phyloP scores from a whole-genome alignment of 805 yeast species.

The Isabelozyma pseudorhagii region DNA sequence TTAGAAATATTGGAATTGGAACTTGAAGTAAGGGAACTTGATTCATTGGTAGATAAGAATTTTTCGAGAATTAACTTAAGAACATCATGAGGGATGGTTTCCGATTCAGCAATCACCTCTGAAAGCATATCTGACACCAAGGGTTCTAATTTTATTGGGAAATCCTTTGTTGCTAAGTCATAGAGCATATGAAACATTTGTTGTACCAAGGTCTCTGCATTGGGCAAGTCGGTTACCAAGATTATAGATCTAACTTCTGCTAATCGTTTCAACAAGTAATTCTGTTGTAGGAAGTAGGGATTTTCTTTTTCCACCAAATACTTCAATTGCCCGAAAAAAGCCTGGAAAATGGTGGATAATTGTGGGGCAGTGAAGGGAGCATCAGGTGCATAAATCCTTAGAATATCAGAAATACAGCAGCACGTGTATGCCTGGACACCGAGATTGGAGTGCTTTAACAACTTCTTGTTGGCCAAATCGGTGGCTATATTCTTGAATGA shows the following conservation, averaged over 20 bases:
- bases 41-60: constrained; percentile 35
- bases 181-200: constrained; percentile 62
- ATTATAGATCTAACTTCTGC: constrained; percentile 76
- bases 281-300: constrained; percentile 60
- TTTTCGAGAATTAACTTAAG: constrained; percentile 64
- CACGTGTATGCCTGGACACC: constrained; percentile 72
- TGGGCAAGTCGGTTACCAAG: constrained; percentile 70
- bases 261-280: constrained; percentile 61
- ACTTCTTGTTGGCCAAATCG: constrained; percentile 56
- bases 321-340: constrained; percentile 62
- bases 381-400: constrained; percentile 81
- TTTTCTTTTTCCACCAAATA: constrained; percentile 52
- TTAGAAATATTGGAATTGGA: constrained; percentile 32
- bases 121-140: constrained; percentile 68
- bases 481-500: constrained; percentile 41
- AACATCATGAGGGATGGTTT: constrained; percentile 56
- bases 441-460: constrained; percentile 55
- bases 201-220: constrained; percentile 52
- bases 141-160: constrained; percentile 55
- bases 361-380: constrained; percentile 76
- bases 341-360: constrained; percentile 60
- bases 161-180: constrained; percentile 41
- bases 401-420: constrained; percentile 71
- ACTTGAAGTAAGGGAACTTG: constrained; percentile 19
- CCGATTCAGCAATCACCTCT: constrained; percentile 72